These are phyloP conservation scores for Grosmannia serpens DNA, from an alignment of 2,329 filamentous ascomycete species.

Conservation along the genomic window DNA sequence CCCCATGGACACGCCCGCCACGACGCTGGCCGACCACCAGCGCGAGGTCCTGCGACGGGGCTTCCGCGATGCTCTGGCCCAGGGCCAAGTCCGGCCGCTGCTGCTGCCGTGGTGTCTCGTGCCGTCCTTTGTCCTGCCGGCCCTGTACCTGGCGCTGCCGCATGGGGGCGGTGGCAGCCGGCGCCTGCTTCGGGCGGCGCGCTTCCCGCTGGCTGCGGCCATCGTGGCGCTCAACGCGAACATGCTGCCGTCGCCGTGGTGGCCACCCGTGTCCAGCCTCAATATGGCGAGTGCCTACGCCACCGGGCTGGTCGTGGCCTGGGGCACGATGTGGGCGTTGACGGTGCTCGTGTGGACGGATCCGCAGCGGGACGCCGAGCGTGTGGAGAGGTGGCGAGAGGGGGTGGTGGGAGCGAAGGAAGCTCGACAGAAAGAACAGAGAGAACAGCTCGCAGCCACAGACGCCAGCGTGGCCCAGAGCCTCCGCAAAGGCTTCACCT, in stretches of 20 bases:
- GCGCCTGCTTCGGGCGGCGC: conserved; percentile 38
- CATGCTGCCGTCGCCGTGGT: conserved; percentile 16
- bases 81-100: conserved; percentile 25
- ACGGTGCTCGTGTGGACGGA: conserved; percentile 40
- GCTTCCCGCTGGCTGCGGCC: conserved; percentile 36
- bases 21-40: conserved; percentile 9
- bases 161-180: conserved; percentile 23
- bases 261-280: conserved; percentile 30
- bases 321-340: conserved; percentile 37
- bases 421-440: too few species aligned
- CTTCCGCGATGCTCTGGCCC: conserved; percentile 6
- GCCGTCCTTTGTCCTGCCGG: conserved; percentile 35
- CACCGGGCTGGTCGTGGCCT: conserved; percentile 36
- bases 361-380: conserved; percentile 45
- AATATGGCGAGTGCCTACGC: conserved; percentile 41
- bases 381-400: conserved; percentile 27
- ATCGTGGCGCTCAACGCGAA: conserved; percentile 32
- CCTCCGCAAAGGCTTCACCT: conserved; percentile 28
- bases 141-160: conserved; percentile 44
- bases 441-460: neutral
- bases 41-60: conserved; percentile 7
- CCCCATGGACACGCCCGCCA: neutral
- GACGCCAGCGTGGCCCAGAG: conserved; percentile 17
- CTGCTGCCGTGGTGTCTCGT: conserved; percentile 40
- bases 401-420: too few species aligned